A percentile compares a stretch with the other conserved stretches of the same genome.
Evolutionary conservation across 768 basidiomycete species (phyloP).

Genomic region (Suillus subaureus): DNA sequence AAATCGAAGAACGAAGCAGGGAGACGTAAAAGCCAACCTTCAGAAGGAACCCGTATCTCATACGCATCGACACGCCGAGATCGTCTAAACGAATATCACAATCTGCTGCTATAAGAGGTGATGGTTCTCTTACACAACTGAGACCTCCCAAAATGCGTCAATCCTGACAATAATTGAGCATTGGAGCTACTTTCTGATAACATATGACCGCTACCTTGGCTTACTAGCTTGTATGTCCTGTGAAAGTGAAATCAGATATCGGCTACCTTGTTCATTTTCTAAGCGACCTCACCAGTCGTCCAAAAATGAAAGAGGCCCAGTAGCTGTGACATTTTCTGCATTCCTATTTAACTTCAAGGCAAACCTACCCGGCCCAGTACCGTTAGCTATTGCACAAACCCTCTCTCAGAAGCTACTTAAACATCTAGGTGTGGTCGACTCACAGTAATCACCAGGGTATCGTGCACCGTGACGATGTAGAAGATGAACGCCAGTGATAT

Average conservation of each 20-base stretch:
- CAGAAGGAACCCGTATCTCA: conserved; percentile 46
- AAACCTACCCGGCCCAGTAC: conserved; percentile 51
- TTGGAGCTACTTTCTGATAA: conserved; percentile 14
- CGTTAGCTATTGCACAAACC: conserved; percentile 17
- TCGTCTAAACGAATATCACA: conserved; percentile 29
- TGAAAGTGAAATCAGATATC: not conserved
- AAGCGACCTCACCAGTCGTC: conserved; percentile 64
- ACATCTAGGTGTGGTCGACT: conserved; percentile 17
- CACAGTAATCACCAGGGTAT: conserved; percentile 39
- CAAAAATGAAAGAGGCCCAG: conserved; percentile 67
- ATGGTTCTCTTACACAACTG: conserved; percentile 62
- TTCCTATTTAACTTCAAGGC: conserved; percentile 49
- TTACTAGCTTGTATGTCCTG: conserved; percentile 85
- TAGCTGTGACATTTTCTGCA: conserved; percentile 56
- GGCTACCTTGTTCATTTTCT: not conserved
- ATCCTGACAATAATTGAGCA: conserved; percentile 38
- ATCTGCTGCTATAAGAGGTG: not conserved
- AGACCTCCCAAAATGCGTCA: conserved; percentile 82
- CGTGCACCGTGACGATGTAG: conserved; percentile 79
- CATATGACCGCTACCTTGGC: conserved; percentile 54
- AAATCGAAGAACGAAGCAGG: conserved; percentile 27
- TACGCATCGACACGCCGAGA: conserved; percentile 43
- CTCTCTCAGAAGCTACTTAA: conserved; percentile 20
- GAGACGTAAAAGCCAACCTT: conserved; percentile 22
- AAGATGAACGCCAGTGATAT: conserved; percentile 71